Base-by-base conservation (phyloP, 768 basidiomycete genomes). In the Pulveroboletus sp. region DNA sequence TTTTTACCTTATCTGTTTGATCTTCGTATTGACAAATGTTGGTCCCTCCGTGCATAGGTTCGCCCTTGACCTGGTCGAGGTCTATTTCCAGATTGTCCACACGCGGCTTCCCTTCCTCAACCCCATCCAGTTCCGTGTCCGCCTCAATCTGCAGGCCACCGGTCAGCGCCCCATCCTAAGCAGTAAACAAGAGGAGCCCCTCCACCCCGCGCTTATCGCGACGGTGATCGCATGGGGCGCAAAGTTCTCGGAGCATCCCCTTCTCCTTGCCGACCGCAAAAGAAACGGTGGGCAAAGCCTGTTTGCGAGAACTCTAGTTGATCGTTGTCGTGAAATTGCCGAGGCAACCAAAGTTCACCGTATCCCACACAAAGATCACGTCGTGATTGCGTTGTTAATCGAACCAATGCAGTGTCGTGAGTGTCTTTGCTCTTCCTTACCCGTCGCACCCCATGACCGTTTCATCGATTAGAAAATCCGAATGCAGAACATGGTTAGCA, bases 21-120 rank as follows among this genome's bases (percentile, higher is more conserved):
- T 40, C 44, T 43, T 49, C 17, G 35, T 47, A 35, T 49, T 54
- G 30, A 57, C 57, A 47, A 8, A 47, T 49, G 27, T 38, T 21
- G 31, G 13, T n/a, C 59, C 32, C 32, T 32, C 6, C 27, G 21
- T 21, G 46, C 27, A 36, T 49, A 96, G 93, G 69, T 89, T 97
- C 62, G 87, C 92, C 3, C 81, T 87, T 46, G 93, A 97, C 71
- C 84, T 96, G 46, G 84, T 95, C 62, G 92, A 96, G 70, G 91
- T 94, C 39, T 97, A 86, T 72, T 94, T 95, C 66, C 90, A 94
- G 68, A 89, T 89, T 53, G 87, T 90, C 36, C 92, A 94, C 68
- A 86, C 88, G 24, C 84, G 93, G 48, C 76, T 90, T 50, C 92
- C 93, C 43, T 79, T 93, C 44, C 81, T 94, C 66, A 89, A 92